Conservation (phyloP, 1,139 yeast genomes). For the Zygotorulaspora mrakii region DNA sequence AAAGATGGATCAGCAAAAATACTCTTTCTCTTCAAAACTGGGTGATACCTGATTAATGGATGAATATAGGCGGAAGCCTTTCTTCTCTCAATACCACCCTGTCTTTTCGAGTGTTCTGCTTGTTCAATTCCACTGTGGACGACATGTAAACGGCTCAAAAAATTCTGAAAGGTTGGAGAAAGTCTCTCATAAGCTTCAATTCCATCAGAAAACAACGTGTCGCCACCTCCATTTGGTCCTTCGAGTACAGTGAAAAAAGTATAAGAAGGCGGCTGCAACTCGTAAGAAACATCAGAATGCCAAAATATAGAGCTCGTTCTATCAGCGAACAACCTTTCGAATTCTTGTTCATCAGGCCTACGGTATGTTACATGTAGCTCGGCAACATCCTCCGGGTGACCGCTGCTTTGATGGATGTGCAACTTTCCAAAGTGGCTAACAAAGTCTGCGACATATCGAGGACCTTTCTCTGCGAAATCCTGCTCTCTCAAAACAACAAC, state of each 20-base stretch:
- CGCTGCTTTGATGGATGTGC: constrained; percentile 72
- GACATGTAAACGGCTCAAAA: constrained; percentile 56
- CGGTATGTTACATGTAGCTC: constrained; percentile 62
- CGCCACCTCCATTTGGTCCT: constrained; percentile 68
- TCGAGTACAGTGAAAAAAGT: constrained; percentile 59
- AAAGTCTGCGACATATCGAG: constrained; percentile 48
- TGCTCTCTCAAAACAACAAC: constrained; percentile 49
- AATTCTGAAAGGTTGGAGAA: constrained; percentile 56
- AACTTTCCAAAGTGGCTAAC: constrained; percentile 64
- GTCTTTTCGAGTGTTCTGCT: constrained; percentile 50
- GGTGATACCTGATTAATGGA: constrained; percentile 66
- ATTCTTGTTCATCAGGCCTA: constrained; percentile 43
- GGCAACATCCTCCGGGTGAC: constrained; percentile 56
- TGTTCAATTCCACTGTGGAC: constrained; percentile 66
- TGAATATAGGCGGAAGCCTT: constrained; percentile 57
- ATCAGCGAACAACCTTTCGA: constrained; percentile 38
- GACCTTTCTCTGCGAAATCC: constrained; percentile 56
- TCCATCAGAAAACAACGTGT: constrained; percentile 64
- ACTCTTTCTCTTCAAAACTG: constrained; percentile 60
- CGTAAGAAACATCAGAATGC: constrained; percentile 73
- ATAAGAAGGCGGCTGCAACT: constrained; percentile 64
- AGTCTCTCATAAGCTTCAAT: constrained; percentile 66
- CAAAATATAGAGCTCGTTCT: constrained; percentile 44
- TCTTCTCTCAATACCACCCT: constrained; percentile 63
- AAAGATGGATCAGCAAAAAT: constrained; percentile 59